Base-by-base conservation (phyloP, 2,329 filamentous ascomycete genomes). In the Fonsecaea monophora region DNA sequence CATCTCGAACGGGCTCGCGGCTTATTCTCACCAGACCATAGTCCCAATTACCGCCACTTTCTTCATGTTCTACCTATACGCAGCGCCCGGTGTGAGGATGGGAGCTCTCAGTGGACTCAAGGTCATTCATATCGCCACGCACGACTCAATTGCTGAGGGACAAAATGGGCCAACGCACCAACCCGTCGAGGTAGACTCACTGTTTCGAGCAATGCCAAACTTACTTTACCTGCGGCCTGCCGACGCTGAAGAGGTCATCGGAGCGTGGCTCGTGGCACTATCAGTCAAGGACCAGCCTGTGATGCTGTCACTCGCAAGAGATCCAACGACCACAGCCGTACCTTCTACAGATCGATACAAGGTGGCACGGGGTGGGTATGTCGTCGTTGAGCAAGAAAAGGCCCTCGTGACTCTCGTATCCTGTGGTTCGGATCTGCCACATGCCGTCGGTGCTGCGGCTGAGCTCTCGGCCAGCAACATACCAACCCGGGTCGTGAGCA, bases 1-100 rank as follows among this genome's bases (percentile, higher is more conserved):
- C 76, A 92, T 96, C 82, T 91, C 96, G 84, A 97, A 97, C 73
- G 87, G 87, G 2, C 75, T 89, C 3, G 86, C 87, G 0, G 87
- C 87, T 1, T 89, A 81, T 84, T 79, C 79, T 10, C 78, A 81
- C 6, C 82, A 83, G 21, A 80, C 82, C 1, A 81, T 84, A 65
- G 75, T 85, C 64, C 74, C 70, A 61, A 80, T 81, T 67, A 81
- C 81, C 0, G 71, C 45, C 0, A 82, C 81, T 4, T 89, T 88
- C 77, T 87, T 88, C 78, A 88, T 89, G 84, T 88, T 88, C 75
- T 88, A 88, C 54, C 7, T 45, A n/a, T 61, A 61, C n/a, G 84
- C 84, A 7, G 85, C 85, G 0, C 81, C 84, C 0, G 85, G 80
- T n/a, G 80, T 87, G 4, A 82, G 86, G 8, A 87, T 87, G 84